Evolutionary conservation across 306 rosid genomes (phyloP), one percentile per base, ranked within the genome.

Genomic region (Nissolia schottii): DNA sequence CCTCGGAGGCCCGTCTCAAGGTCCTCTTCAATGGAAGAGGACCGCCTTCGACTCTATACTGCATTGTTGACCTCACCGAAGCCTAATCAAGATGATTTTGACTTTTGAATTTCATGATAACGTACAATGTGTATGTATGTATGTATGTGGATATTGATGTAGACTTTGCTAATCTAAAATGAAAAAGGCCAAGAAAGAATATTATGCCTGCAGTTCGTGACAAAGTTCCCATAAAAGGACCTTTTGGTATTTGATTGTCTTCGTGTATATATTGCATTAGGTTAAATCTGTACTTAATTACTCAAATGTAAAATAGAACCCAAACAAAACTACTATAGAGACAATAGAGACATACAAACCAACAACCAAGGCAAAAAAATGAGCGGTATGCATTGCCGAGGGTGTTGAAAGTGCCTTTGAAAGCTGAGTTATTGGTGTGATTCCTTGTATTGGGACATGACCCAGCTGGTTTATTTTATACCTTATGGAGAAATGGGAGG

Each of bases 41-140:
- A 89, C 23, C 83, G 89, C 61, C 91, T 94, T 56, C 79, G 97
- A 32, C 86, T 94, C 5, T 91, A 94, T 31, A 91, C 97, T 0
- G 98, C 92, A 9, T 9, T 94, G 87, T 79, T 91, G 31, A 91
- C 98, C 59, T 94, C 98, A 1, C 96, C 97, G 3, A 89, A 94
- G 86, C 98, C 98, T 15, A 87, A 86, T 80, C 96, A 85, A 0
- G 92, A 91, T 76, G 86, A 89, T 19, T 86, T 86, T 73, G 89
- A 90, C 70, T 80, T 77, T 50, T 81, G 62, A 64, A n/a, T n/a
- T n/a, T n/a, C 38, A 9, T 7, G 5, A 41, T 2, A 2, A 55
- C 1, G 31, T n/a, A n/a, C n/a, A n/a, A n/a, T n/a, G n/a, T n/a
- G n/a, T n/a, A 25, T 50, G 1, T 28, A 13, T 58, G 2, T 64